phyloP scores from a whole-genome alignment of 2,329 filamentous ascomycete species.

The Dothiorella sarmentorum region DNA sequence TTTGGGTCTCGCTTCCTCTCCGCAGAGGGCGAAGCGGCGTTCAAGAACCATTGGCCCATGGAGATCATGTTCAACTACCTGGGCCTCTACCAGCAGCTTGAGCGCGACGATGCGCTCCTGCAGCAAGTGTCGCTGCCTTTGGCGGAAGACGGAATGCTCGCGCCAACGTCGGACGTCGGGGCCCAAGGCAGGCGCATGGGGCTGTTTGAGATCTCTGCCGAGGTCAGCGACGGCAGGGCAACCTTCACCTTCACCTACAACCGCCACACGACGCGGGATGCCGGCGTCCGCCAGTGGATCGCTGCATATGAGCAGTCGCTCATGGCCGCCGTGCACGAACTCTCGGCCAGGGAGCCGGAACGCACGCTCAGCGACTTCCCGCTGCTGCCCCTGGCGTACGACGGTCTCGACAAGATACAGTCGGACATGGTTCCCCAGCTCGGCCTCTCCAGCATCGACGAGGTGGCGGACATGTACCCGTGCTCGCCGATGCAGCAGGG shows the following conservation, averaged over 20 bases:
- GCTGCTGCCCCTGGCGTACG: not conserved
- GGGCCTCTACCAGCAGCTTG: constrained; percentile 50
- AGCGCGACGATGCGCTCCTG: constrained; percentile 27
- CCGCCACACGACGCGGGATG: constrained; percentile 46
- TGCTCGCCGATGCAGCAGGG: constrained; percentile 17
- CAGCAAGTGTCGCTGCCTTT: not conserved
- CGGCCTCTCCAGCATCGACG: constrained; percentile 23
- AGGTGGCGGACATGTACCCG: constrained; percentile 7
- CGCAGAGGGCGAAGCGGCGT: not conserved
- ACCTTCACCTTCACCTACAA: constrained; percentile 53
- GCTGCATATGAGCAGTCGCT: constrained; percentile 36
- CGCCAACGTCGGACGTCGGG: not conserved
- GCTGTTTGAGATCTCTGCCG: constrained; percentile 52
- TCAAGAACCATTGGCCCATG: constrained; percentile 29
- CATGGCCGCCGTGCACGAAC: constrained; percentile 27
- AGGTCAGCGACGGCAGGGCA: constrained; percentile 46
- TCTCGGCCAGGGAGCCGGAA: not conserved
- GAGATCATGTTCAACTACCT: constrained; percentile 59
- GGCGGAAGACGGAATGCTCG: not conserved
- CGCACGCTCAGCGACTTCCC: constrained; percentile 2
- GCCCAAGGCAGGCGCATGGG: constrained; percentile 41
- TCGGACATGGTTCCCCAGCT: not conserved
- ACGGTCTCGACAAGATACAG: not conserved
- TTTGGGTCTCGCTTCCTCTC: not conserved
- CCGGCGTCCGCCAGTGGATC: constrained; percentile 44